Evolutionary conservation across 2,329 filamentous ascomycete genomes (phyloP), one percentile per base, ranked within the genome.

Genomic region (Trichoderma hamatum): DNA sequence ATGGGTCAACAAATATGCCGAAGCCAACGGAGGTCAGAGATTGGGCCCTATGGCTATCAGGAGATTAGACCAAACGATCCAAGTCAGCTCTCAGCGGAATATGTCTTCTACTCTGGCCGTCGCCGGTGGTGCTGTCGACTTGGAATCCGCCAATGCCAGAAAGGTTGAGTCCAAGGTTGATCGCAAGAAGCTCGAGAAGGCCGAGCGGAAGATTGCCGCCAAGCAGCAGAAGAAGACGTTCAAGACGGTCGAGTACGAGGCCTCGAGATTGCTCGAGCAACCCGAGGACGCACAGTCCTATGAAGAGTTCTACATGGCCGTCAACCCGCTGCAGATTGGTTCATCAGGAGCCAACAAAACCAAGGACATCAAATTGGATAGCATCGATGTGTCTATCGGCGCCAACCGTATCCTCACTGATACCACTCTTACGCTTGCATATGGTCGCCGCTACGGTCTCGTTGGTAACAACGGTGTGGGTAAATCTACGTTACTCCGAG

Each of bases 391-490:
- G 67, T 92, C 93, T 54, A 97, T 99, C 76, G 90, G 92, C 71
- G 95, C 95, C 68, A 86, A 89, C 76, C 90, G 96, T 70, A 99
- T 99, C 72, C 83, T 98, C 74, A 92, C 91, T 55, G 95, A 99
- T 79, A 97, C 95, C 59, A 93, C 89, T 65, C 84, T 99, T 70
- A 97, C 94, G 1, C 85, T 99, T 72, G 91, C 96, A 0, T 97
- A 97, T 79, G 94, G 95, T 65, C 90, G 94, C 78, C 90, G 96
- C 73, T 99, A 99, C 81, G 96, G 96, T 89, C 84, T 99, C 72
- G 96, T 99, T 74, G 96, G 96, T 86, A 92, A 98, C 86, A 99
- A 99, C 88, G 96, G 96, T 93, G 95, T 99, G 72, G 96, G 92
- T 86, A 95, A 96, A 87, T 93, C 93, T 78, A 99, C 96, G n/a